Conservation (phyloP, 257 asterid genomes). For the Solanum stenotomum region DNA sequence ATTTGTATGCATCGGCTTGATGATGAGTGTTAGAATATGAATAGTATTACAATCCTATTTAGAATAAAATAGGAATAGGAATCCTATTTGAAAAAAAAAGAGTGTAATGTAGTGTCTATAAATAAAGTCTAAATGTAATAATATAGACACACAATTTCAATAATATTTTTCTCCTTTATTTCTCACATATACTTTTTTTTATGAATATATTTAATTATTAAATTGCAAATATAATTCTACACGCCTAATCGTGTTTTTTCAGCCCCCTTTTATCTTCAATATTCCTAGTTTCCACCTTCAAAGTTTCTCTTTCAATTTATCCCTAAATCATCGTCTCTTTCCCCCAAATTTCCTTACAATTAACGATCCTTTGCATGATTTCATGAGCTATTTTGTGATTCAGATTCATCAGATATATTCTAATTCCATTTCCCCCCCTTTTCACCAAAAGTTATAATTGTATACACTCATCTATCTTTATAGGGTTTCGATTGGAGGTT, state of each 20-base stretch:
- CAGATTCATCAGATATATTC: background rate
- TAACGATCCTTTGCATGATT: too few species aligned
- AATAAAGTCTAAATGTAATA: background rate
- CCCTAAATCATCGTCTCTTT: background rate
- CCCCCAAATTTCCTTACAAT: background rate
- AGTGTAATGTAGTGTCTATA: background rate
- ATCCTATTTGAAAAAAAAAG: background rate
- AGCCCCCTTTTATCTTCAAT: too few species aligned
- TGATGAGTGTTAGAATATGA: background rate
- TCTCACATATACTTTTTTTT: background rate
- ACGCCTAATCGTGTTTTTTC: background rate
- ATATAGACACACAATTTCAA: too few species aligned
- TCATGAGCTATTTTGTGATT: background rate
- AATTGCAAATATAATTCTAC: background rate
- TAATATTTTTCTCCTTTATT: background rate
- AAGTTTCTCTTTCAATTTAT: background rate
- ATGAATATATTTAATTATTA: background rate
- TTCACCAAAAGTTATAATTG: background rate
- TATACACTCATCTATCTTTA: background rate
- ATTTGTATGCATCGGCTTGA: background rate
- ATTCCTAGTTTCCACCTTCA: background rate
- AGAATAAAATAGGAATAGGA: too few species aligned
- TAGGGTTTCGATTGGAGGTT: background rate
- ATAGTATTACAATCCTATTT: background rate
- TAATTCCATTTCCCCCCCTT: too few species aligned